phyloP scores from a whole-genome alignment of 2,329 filamentous ascomycete genomes.

The Colletotrichum costaricense region DNA sequence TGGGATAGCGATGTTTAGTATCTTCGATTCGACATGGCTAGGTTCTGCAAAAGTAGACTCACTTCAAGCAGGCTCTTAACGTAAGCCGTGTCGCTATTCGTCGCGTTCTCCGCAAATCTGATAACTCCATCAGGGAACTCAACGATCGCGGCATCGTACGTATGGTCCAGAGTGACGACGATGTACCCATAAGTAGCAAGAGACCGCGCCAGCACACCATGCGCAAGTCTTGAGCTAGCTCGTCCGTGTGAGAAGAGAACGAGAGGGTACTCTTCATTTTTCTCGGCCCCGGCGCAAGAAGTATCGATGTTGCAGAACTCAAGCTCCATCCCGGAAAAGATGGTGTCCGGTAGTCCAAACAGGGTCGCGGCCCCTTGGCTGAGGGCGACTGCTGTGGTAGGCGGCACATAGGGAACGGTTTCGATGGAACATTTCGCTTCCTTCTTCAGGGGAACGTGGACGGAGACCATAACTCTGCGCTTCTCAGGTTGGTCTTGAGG shows the following conservation, averaged over 20 bases:
- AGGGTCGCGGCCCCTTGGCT: background rate
- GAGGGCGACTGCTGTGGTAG: background rate
- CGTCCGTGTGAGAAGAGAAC: slow-evolving; percentile 58
- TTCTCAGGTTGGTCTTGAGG: slow-evolving; percentile 1
- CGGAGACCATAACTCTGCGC: background rate
- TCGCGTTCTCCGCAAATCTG: slow-evolving; percentile 37
- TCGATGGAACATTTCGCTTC: background rate
- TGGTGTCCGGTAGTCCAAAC: background rate
- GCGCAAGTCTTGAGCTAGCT: slow-evolving; percentile 53
- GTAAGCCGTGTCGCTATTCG: background rate
- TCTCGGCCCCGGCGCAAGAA: background rate
- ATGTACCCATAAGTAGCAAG: slow-evolving; percentile 58
- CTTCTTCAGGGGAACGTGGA: background rate
- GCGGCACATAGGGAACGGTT: background rate
- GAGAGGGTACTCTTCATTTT: slow-evolving; percentile 31
- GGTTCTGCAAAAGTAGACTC: background rate
- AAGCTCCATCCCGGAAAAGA: background rate
- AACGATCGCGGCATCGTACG: slow-evolving; percentile 56
- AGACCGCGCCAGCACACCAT: slow-evolving; percentile 54
- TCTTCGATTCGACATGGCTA: background rate
- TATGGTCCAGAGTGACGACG: slow-evolving; percentile 60
- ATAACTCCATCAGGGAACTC: slow-evolving; percentile 56
- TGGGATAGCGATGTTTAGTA: background rate
- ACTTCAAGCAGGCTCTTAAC: slow-evolving; percentile 9
- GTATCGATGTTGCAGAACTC: background rate